phyloP scores from a whole-genome alignment of 169 alveolate species.

The Amoebophrya sp. region DNA sequence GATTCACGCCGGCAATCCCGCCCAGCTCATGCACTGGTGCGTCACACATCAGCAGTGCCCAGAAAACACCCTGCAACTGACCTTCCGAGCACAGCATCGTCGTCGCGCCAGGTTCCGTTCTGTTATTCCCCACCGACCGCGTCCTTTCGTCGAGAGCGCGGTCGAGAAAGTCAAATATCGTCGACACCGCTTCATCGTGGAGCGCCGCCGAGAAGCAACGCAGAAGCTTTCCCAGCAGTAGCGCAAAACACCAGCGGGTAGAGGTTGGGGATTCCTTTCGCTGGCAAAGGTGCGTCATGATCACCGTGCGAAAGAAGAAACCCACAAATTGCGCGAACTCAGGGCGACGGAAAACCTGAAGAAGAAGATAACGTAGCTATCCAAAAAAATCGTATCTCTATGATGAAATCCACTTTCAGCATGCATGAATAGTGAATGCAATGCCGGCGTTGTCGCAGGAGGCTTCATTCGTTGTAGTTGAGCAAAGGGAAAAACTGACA shows the following conservation, averaged over 20 bases:
- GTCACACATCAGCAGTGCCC: neutral
- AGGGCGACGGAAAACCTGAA: neutral
- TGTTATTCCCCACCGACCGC: neutral
- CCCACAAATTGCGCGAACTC: neutral
- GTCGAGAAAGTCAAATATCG: neutral
- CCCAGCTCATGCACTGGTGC: neutral
- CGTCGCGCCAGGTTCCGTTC: too few relatives aligned
- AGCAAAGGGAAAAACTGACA: too few relatives aligned
- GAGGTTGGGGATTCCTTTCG: neutral
- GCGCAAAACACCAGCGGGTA: neutral
- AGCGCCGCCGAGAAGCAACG: neutral
- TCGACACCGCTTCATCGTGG: neutral
- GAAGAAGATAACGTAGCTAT: too few relatives aligned
- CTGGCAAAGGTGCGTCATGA: neutral
- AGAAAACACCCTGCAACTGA: neutral
- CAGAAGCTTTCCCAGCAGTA: neutral
- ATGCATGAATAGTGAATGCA: too few relatives aligned
- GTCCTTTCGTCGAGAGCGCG: neutral
- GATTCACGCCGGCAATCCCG: too few relatives aligned
- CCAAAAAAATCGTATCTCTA: too few relatives aligned
- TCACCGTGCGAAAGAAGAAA: neutral
- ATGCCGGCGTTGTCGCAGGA: too few relatives aligned
- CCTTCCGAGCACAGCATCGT: neutral
- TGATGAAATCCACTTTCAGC: too few relatives aligned
- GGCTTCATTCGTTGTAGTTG: too few relatives aligned